Conservation (phyloP, 192 early-diverging fungal genomes). For the Backusella australiensis region DNA sequence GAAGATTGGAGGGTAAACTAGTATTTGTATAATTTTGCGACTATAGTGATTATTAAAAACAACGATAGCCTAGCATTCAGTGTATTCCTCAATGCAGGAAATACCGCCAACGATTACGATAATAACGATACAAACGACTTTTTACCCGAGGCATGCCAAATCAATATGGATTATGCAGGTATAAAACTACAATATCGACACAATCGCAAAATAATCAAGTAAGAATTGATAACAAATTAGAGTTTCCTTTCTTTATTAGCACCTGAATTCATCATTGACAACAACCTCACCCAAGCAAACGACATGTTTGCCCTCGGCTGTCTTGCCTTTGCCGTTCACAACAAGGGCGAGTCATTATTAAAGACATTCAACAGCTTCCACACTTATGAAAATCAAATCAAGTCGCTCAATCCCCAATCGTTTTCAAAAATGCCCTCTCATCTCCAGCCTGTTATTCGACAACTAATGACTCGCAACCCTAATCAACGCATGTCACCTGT, state of each 20-base stretch:
- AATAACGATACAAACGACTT: constrained; percentile 59
- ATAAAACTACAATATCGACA: neutral
- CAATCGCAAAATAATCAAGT: neutral
- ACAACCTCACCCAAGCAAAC: constrained; percentile 46
- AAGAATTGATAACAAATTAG: constrained; percentile 3
- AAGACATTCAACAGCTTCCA: constrained; percentile 61
- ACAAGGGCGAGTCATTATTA: constrained; percentile 63
- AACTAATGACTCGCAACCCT: constrained; percentile 54
- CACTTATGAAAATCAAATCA: constrained; percentile 59
- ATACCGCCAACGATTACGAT: constrained; percentile 40
- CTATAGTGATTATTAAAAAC: too few species aligned
- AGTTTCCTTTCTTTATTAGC: constrained; percentile 35
- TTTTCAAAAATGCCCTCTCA: constrained; percentile 52
- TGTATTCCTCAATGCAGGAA: constrained; percentile 46
- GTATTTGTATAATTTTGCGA: too few species aligned
- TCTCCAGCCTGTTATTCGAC: constrained; percentile 51
- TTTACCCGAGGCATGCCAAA: constrained; percentile 56
- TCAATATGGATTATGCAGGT: constrained; percentile 55
- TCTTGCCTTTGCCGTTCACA: constrained; percentile 68
- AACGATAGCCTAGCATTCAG: constrained; percentile 61
- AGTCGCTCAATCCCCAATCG: constrained; percentile 36
- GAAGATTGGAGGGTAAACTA: constrained; percentile 68
- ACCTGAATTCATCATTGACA: constrained; percentile 70
- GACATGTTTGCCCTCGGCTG: constrained; percentile 85
- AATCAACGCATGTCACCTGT: constrained; percentile 53